Evolutionary conservation across 2,329 filamentous ascomycete genomes (phyloP).

Genomic region (Diaporthe citrichinensis): DNA sequence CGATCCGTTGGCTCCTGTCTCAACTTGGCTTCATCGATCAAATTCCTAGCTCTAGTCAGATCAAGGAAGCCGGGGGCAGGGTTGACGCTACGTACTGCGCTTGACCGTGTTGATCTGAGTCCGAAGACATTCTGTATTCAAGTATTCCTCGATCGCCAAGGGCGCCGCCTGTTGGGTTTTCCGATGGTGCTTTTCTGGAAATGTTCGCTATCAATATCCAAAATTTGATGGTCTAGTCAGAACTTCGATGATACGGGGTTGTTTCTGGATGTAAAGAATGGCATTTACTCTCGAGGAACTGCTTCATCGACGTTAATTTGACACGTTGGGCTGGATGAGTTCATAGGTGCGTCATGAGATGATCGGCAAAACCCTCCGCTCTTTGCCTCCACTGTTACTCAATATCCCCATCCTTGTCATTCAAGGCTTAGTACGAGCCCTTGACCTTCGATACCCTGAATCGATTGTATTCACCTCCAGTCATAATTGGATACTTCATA

Average conservation of each 20-base stretch:
- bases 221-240: fast-evolving
- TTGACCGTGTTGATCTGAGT: conserved; percentile 16
- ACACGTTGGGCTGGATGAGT: not conserved
- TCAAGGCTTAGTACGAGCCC: not conserved
- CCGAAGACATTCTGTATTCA: not conserved
- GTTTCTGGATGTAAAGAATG: not conserved
- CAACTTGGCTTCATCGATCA: conserved; percentile 30
- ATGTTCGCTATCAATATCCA: not conserved
- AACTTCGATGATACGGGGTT: not conserved
- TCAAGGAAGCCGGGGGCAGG: too few relatives aligned
- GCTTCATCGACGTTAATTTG: not conserved
- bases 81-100: not conserved
- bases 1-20: conserved; percentile 32
- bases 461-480: conserved; percentile 51
- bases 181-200: conserved; percentile 8
- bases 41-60: conserved; percentile 15
- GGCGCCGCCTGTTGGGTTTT: not conserved
- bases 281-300: not conserved
- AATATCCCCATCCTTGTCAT: not conserved
- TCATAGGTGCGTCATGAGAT: conserved; percentile 29
- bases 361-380: conserved; percentile 20
- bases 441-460: conserved; percentile 4
- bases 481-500: conserved; percentile 53
- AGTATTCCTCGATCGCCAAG: not conserved
- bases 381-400: not conserved